Evolutionary conservation across 257 asterid species (phyloP), one percentile per base, ranked within the genome.

Genomic region (Knoxia roxburghii): DNA sequence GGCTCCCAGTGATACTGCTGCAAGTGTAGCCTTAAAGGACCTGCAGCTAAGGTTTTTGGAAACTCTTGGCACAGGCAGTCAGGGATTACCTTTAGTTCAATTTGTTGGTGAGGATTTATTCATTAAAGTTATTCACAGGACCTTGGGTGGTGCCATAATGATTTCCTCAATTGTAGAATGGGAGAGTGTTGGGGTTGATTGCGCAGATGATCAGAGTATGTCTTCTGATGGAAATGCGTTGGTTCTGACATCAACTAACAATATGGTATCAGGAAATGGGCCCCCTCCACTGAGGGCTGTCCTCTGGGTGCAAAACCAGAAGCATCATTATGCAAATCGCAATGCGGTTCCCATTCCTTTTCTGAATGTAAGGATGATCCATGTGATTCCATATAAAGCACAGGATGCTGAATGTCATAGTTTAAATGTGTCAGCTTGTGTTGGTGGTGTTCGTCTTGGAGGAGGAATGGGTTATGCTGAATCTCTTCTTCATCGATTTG

Each of bases 401-500:
- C 87, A 78, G 75, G 99, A 94, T 79, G 81, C 73, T 13, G 97
- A 83, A 76, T 87, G 88, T 77, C 97, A 90, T 80, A 88, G 91
- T 78, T 81, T 94, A 72, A 83, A 77, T 54, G 87, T 88, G 78
- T 87, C 89, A 46, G 97, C 97, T 68, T 80, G 95, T 70, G 71
- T 94, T 64, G 76, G 93, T 67, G 99, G 99, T 53, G 80, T 94
- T 72, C 96, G 96, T 67, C 96, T 94, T 64, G 97, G 96, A 64
- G 99, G 99, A 46, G 99, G 99, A 69, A 88, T 94, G 96, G 87
- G 76, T 78, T 88, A 90, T 73, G 82, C 96, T 26, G 99, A 94
- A 74, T 75, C 90, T 73, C 82, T 94, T 80, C 97, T 94, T 74
- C 96, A 88, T 71, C 86, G 89, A 72, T 94, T 94, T 80, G 99